Evolutionary conservation across 2,329 filamentous ascomycete species (phyloP).

Genomic region (Alternaria rosae): DNA sequence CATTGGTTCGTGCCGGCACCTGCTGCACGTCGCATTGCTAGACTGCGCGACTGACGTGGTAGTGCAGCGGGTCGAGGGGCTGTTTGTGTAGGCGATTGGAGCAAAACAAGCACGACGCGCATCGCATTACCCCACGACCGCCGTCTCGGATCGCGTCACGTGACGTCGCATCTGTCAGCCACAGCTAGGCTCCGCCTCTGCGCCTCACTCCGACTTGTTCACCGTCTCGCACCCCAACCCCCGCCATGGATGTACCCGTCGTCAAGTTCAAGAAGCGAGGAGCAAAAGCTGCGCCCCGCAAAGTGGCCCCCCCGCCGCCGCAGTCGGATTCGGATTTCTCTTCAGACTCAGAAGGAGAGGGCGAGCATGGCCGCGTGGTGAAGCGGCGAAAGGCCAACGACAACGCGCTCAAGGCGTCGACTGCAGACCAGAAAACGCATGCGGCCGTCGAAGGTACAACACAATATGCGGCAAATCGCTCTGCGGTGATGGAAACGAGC

Average conservation of each 20-base stretch:
- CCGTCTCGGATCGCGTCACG: conserved; percentile 17
- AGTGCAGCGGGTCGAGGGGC: conserved; percentile 25
- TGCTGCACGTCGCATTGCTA: conserved; percentile 19
- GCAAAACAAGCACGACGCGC: conserved; percentile 11
- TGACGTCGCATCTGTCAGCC: conserved; percentile 31
- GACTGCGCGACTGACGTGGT: conserved; percentile 20
- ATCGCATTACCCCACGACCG: conserved; percentile 11
- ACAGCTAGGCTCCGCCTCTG: conserved; percentile 35
- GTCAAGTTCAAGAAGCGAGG: conserved; percentile 87
- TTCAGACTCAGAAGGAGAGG: conserved; percentile 78
- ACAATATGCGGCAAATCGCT: conserved; percentile 68
- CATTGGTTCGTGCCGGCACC: conserved; percentile 17
- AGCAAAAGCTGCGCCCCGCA: conserved; percentile 79
- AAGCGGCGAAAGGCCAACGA: conserved; percentile 79
- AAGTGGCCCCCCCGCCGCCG: conserved; percentile 82
- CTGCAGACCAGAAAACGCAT: conserved; percentile 58
- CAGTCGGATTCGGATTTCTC: conserved; percentile 61
- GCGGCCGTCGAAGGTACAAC: conserved; percentile 55
- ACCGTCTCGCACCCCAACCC: conserved; percentile 23
- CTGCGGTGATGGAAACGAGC: conserved; percentile 67
- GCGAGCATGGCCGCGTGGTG: conserved; percentile 69
- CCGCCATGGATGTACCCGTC: conserved; percentile 57
- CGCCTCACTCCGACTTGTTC: conserved; percentile 2
- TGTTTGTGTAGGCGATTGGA: conserved; percentile 29
- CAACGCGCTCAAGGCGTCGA: conserved; percentile 71